A percentile compares a stretch with the other conserved stretches of the same genome.
phyloP scores from a whole-genome alignment of 129 eudicot species.

The Pulicaria dysenterica region DNA sequence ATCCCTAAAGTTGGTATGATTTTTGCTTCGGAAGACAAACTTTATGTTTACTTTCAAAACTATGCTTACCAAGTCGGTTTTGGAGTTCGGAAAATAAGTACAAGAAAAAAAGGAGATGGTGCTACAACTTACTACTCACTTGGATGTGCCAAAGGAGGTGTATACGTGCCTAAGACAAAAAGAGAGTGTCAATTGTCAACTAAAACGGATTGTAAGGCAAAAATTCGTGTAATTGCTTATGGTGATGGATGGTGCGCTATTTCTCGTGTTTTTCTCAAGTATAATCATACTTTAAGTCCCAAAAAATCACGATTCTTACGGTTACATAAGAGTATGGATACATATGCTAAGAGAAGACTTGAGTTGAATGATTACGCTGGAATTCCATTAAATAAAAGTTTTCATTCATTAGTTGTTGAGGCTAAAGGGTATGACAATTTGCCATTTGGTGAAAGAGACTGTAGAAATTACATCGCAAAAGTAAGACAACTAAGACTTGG shows the following conservation, averaged over 20 bases:
- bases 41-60: not conserved
- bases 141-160: not conserved
- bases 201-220: constrained; percentile 22
- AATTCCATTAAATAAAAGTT: not conserved
- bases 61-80: not conserved
- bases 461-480: not conserved
- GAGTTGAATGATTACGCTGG: not conserved
- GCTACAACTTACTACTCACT: not conserved
- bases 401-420: constrained; percentile 22
- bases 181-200: not conserved
- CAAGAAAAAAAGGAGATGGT: not conserved
- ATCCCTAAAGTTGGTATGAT: constrained; percentile 9
- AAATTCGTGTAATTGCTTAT: not conserved
- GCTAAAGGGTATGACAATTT: not conserved
- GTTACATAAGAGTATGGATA: not conserved
- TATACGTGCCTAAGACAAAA: not conserved
- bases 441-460: constrained; percentile 8
- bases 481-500: too few species aligned
- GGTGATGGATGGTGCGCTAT: constrained; percentile 4
- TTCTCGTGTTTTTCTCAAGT: not conserved
- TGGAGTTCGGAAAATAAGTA: not conserved
- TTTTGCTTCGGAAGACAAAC: not conserved
- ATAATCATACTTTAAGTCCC: constrained; percentile 4
- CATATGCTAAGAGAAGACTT: constrained; percentile 1
- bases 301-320: constrained; percentile 5